Base-by-base conservation (phyloP, 768 basidiomycete genomes). In the Russula griseocarnosa region DNA sequence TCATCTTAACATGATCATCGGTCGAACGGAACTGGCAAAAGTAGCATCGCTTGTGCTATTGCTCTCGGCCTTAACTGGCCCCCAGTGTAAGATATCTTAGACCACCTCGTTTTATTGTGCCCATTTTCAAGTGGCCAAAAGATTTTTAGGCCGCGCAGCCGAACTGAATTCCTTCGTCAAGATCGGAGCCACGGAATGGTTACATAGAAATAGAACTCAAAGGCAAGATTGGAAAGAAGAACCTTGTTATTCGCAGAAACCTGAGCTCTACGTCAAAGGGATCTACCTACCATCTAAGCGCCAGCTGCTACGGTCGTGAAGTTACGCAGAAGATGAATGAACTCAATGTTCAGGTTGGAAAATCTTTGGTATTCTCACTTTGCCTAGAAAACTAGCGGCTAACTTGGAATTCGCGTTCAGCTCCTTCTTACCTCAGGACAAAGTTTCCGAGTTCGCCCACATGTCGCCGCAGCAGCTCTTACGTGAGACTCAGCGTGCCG, bases 21-120 rank as follows among this genome's bases (percentile, higher is more conserved):
- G 97, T 1, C 96, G 8, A 98, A 98, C 66, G 96, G 96, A 1
- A 97, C 96, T 0, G 96, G 96, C 1, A 98, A 98, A 75, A 91
- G 88, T 62, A 88, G 90, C 65, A 96, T 99, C 57, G 92, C 94
- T 0, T 97, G 94, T 67, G 92, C 93, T 1, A 94, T 99, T 58
- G 92, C 91, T 52, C 79, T 99, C n/a, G 87, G 87, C 7, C 76
- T 89, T 14, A 87, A 16, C 53, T 55, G n/a, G 28, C 34, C 7
- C 36, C 36, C 13, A 38, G 54, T 10, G 54, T 38, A 38, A 38
- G 51, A 14, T 28, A 47, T 52, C 20, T 22, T 13, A 3, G 13
- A 10, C 3, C 30, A 6, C 5, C 24, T 14, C 13, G 22, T 22
- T n/a, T 24, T n/a, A n/a, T 22, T 5, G 30, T 30, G 3, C 40